Conservation (phyloP, 192 early-diverging fungal genomes). For the Coemansia umbellata region DNA sequence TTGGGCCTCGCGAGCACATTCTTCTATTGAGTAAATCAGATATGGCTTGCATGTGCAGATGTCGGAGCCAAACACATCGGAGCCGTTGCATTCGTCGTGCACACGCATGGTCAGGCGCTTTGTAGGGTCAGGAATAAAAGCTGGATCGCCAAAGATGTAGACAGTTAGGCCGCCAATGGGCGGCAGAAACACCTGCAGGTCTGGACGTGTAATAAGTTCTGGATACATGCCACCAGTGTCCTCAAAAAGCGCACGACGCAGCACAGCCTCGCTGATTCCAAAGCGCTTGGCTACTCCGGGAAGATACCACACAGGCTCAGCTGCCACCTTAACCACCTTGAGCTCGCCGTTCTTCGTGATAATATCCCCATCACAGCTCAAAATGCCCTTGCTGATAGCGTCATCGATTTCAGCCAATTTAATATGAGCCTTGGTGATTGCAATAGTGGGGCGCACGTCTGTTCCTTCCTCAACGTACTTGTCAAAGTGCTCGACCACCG, state of each 20-base stretch:
- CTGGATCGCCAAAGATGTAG: slow-evolving; percentile 91
- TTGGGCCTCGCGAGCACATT: slow-evolving; percentile 83
- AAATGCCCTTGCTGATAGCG: slow-evolving; percentile 55
- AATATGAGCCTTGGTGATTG: slow-evolving; percentile 95
- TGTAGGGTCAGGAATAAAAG: slow-evolving; percentile 71
- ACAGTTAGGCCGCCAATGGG: slow-evolving; percentile 91
- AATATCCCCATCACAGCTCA: slow-evolving; percentile 78
- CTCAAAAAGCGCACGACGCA: slow-evolving; percentile 84
- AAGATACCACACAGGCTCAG: slow-evolving; percentile 93
- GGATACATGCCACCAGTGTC: slow-evolving; percentile 96
- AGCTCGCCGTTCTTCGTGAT: slow-evolving; percentile 78
- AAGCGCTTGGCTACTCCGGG: slow-evolving; percentile 89
- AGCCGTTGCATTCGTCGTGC: slow-evolving; percentile 96
- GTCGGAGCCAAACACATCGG: slow-evolving; percentile 81
- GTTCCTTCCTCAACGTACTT: slow-evolving; percentile 63
- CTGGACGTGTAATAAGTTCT: slow-evolving; percentile 87
- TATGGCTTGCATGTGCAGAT: slow-evolving; percentile 84
- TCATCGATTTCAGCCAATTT: slow-evolving; percentile 86
- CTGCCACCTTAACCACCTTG: slow-evolving; percentile 86
- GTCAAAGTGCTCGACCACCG: slow-evolving; percentile 60
- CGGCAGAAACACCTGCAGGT: slow-evolving; percentile 90
- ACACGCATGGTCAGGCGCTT: slow-evolving; percentile 82
- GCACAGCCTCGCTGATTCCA: slow-evolving; percentile 75
- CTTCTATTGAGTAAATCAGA: slow-evolving; percentile 85
- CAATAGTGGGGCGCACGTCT: slow-evolving; percentile 87